Evolutionary conservation across 169 alveolate species (phyloP).

Genomic region (Plasmodium chabaudi): DNA sequence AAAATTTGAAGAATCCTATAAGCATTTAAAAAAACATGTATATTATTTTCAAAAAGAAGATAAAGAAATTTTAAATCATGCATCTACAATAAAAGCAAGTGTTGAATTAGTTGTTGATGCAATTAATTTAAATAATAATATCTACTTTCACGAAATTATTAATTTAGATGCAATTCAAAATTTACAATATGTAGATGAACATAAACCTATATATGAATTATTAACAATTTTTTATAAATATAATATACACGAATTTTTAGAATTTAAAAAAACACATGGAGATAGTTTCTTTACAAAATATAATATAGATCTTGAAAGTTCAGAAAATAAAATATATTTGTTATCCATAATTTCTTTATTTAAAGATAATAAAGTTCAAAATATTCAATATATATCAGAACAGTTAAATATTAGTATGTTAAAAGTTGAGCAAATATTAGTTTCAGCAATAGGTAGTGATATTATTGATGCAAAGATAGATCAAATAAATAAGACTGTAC

Average conservation of each 20-base stretch:
- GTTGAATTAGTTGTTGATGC: conserved; percentile 77
- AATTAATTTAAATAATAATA: conserved; percentile 77
- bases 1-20: conserved; percentile 69
- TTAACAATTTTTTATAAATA: conserved; percentile 46
- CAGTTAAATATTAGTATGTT: conserved; percentile 61
- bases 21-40: conserved; percentile 66
- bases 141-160: conserved; percentile 79
- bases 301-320: conserved; percentile 30
- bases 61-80: conserved; percentile 27
- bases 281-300: conserved; percentile 34
- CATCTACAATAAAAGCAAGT: conserved; percentile 78
- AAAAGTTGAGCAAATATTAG: conserved; percentile 81
- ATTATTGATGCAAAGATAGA: conserved; percentile 83
- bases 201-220: conserved; percentile 64
- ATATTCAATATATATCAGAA: conserved; percentile 45
- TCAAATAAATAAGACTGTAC: conserved; percentile 79
- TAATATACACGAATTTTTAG: conserved; percentile 47
- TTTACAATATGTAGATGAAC: conserved; percentile 50
- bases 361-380: conserved; percentile 38
- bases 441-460: conserved; percentile 83
- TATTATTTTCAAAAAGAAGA: conserved; percentile 47
- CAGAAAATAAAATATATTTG: conserved; percentile 45
- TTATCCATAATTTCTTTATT: conserved; percentile 48
- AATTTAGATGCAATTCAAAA: conserved; percentile 78
- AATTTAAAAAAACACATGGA: conserved; percentile 49